These are phyloP conservation scores for Russula sp. DNA, from an alignment of 768 basidiomycete genomes.

Conservation along the genomic window DNA sequence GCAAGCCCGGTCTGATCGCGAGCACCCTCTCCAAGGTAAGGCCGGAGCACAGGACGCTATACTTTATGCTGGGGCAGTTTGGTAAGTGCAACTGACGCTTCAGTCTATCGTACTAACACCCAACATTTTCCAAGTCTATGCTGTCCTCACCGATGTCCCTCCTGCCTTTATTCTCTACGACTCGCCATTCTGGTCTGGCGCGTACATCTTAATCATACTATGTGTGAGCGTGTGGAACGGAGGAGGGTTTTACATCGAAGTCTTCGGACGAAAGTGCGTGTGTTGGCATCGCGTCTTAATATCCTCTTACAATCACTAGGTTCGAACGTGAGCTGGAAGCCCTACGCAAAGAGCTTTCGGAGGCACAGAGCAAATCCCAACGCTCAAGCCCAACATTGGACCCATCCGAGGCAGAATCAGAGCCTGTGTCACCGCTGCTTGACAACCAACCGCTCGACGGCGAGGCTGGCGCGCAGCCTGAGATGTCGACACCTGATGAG, in stretches of 20 bases:
- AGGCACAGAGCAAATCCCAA: conserved; percentile 34
- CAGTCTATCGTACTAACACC: background rate
- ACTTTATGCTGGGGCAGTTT: conserved; percentile 84
- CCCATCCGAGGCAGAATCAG: conserved; percentile 16
- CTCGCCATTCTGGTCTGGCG: conserved; percentile 67
- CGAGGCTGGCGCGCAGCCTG: background rate
- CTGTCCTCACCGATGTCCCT: conserved; percentile 79
- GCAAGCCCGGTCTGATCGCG: conserved; percentile 81
- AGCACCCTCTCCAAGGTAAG: conserved; percentile 55
- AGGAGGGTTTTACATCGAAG: conserved; percentile 92
- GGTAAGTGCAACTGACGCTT: conserved; percentile 37
- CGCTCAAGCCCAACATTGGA: conserved; percentile 19
- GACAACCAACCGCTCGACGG: background rate
- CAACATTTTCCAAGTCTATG: conserved; percentile 55
- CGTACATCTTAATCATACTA: conserved; percentile 77
- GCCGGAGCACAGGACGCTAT: conserved; percentile 54
- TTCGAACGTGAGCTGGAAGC: conserved; percentile 92
- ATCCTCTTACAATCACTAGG: conserved; percentile 36
- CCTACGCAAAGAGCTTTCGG: conserved; percentile 83
- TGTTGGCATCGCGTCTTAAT: background rate
- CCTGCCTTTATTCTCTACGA: conserved; percentile 81
- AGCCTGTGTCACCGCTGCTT: conserved; percentile 22
- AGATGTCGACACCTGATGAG: background rate
- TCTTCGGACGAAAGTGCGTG: conserved; percentile 91
- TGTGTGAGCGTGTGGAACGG: conserved; percentile 93